These are phyloP conservation scores for Protostelium mycophagum DNA, from an alignment of 78 protist genomes.

Conservation along the genomic window DNA sequence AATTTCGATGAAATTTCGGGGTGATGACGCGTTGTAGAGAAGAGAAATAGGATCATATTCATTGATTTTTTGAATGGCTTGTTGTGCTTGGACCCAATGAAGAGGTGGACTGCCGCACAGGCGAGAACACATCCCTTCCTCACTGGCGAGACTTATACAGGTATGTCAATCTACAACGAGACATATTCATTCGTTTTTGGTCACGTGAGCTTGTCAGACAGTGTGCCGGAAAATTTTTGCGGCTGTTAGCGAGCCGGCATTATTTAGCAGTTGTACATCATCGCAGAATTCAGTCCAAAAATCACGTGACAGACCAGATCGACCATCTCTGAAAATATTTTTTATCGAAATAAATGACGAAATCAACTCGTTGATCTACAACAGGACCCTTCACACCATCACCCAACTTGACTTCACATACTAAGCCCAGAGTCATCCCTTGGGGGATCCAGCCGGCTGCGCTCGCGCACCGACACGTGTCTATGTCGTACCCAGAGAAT, in stretches of 20 bases:
- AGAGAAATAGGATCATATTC: constrained; percentile 41
- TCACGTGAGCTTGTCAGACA: too few species aligned
- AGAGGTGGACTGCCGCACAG: constrained; percentile 71
- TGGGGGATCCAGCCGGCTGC: background rate
- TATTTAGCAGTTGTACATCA: too few species aligned
- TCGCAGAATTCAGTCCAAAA: too few species aligned
- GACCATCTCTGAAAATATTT: too few species aligned
- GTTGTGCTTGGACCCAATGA: constrained; percentile 52
- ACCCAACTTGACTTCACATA: background rate
- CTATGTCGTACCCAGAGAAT: background rate
- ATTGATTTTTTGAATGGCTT: constrained; percentile 59
- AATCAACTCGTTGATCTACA: too few species aligned
- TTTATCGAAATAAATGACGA: too few species aligned
- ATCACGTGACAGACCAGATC: too few species aligned
- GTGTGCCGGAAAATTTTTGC: too few species aligned
- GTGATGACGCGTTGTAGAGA: constrained; percentile 12
- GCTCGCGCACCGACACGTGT: background rate
- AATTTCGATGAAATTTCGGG: background rate
- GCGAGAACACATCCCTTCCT: constrained; percentile 72
- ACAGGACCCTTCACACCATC: background rate
- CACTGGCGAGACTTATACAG: constrained; percentile 44
- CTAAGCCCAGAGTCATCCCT: background rate
- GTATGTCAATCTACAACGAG: constrained; percentile 39
- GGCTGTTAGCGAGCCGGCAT: too few species aligned
- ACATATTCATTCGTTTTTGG: background rate